Evolutionary conservation across 2,329 filamentous ascomycete species (phyloP), one percentile per base, ranked within the genome.

Genomic region (Alternaria longipes): DNA sequence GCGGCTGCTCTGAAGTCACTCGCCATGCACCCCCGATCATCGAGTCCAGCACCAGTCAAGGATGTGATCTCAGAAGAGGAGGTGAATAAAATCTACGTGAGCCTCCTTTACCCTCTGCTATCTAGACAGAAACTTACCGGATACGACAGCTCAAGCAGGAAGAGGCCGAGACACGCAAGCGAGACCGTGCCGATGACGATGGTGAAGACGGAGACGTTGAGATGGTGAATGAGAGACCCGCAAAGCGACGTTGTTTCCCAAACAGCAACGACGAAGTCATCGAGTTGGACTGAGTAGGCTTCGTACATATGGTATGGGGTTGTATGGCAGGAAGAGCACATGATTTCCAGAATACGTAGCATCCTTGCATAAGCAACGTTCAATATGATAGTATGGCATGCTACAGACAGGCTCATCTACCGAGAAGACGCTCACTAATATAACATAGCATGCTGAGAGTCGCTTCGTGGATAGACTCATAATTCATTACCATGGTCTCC

Each of bases 1-100:
- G n/a, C 20, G 62, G 62, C 49, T 42, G 54, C 61, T 9, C 62
- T 79, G 1, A 71, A 76, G 60, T 57, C 66, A 6, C 66, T 78
- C 7, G 40, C 58, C 18, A 66, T 79, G 14, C 65, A 78, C 22
- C 65, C 62, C 8, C 61, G 66, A 7, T 62, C 50, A 4, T 71
- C 69, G 1, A 66, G 60, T 18, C 74, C 72, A 5, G 14, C 50
- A 11, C 56, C 36, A 11, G 36, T 60, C 8, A 49, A 65, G 45
- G 45, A 56, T 28, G 26, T 51, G 24, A 3, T 55, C 12, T 38
- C 41, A 8, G n/a, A 51, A 22, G 46, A 40, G 38, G 30, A 56
- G 16, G 44, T 46, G 9, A 18, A 30, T 8, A 54, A 22, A 18
- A 32, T 32, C 40, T 54, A 54, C 14, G 41, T 32, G 20, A 22